Base-by-base conservation (phyloP, 257 asterid species). In the Gentiana straminea region DNA sequence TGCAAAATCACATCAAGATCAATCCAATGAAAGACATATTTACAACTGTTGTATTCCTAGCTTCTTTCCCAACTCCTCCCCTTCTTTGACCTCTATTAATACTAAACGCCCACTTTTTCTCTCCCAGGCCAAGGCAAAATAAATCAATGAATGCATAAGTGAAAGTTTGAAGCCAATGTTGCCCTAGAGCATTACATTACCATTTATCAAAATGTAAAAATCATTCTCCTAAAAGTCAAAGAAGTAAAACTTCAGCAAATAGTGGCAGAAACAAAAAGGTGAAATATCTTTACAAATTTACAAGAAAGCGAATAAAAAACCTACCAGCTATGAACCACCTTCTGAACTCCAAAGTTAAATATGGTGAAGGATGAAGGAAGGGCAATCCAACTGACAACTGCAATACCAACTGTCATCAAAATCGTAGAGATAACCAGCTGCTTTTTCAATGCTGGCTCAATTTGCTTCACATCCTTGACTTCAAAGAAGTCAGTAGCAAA, bases 371-470 rank as follows among this genome's bases (percentile, higher is more conserved):
- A 63, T 49, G 76, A 80, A 41, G 86, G 86, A 45, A 80, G 65
- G 63, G 56, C 73, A 39, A 70, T 32, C 70, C 70, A 77, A 64
- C 70, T 74, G 67, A 74, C 83, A 13, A 70, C 48, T 58, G 76
- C 86, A 48, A 77, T 60, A 47, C 79, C 83, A 48, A 61, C 13
- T 52, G 86, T 80, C 86, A 80, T 80, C 45, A 77, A 66, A 24
- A 60, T 59, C 3, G 83, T 80, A 35, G 86, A 80, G 72, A 77
- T 77, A 41, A 80, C 51, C 56, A 80, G 86, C 63, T 80, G 86
- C 51, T 70, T 72, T 70, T 80, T 80, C 65, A 77, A 61, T 41
- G 83, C 70, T 24, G 86, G 83, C 67, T 80, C 83, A 41, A 80
- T 80, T 58, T 77, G 77, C 4, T 66, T 70, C 59, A 74, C 76